phyloP scores from a whole-genome alignment of 805 yeast species.

The Martiniozyma abietophila region DNA sequence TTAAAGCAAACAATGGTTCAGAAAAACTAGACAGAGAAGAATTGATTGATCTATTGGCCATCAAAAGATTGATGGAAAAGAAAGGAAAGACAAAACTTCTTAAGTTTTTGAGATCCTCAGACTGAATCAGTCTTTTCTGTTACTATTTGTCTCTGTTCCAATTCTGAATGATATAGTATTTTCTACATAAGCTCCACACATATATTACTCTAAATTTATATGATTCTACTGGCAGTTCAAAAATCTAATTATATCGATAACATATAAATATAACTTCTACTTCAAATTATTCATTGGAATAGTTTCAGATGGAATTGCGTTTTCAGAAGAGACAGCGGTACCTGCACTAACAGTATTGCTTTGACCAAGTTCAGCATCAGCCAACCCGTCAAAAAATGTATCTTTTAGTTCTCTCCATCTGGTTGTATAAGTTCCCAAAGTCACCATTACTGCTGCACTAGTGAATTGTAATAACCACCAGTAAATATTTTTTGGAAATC shows the following conservation, averaged over 20 bases:
- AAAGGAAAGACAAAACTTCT: conserved; percentile 65
- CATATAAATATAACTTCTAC: too few relatives aligned
- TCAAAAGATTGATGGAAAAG: conserved; percentile 51
- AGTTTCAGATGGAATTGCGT: too few relatives aligned
- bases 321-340: neutral
- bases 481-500: conserved; percentile 58
- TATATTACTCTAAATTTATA: too few relatives aligned
- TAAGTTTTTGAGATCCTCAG: conserved; percentile 36
- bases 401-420: conserved; percentile 87
- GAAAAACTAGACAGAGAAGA: conserved; percentile 27
- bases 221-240: too few relatives aligned
- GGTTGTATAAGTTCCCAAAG: conserved; percentile 81
- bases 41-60: conserved; percentile 38
- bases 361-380: conserved; percentile 47
- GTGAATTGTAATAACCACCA: conserved; percentile 82
- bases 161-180: too few relatives aligned
- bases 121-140: neutral
- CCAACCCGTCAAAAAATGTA: conserved; percentile 80
- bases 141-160: too few relatives aligned
- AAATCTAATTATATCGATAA: too few relatives aligned
- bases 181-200: too few relatives aligned
- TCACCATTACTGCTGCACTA: conserved; percentile 60
- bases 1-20: conserved; percentile 12
- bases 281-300: conserved; percentile 7
- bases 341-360: too few relatives aligned